Conservation (phyloP, 2,329 filamentous ascomycete species). For the Colletotrichum chrysophilum region DNA sequence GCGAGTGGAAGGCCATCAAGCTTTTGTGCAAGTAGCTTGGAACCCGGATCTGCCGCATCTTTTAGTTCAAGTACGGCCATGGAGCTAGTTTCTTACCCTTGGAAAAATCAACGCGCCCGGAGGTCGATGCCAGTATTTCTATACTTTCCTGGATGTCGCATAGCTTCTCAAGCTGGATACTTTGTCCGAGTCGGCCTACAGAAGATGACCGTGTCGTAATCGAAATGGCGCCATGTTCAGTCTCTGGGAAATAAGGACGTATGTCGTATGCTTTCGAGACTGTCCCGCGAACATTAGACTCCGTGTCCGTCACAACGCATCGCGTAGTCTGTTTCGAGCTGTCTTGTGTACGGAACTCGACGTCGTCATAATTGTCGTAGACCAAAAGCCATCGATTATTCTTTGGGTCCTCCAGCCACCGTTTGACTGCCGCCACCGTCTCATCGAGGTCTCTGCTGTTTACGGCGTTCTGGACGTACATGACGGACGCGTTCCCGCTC, state of each 20-base stretch:
- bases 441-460: constrained; percentile 27
- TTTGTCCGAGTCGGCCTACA: constrained; percentile 33
- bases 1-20: constrained; percentile 52
- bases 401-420: constrained; percentile 36
- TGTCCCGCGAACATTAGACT: background rate
- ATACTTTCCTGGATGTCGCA: constrained; percentile 32
- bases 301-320: rapidly evolving
- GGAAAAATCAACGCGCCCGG: constrained; percentile 23
- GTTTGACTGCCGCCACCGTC: constrained; percentile 34
- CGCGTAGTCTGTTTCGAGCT: background rate
- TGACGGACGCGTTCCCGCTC: constrained; percentile 26
- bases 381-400: constrained; percentile 45
- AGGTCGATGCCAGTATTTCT: constrained; percentile 33
- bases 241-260: constrained; percentile 30
- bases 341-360: constrained; percentile 25
- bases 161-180: constrained; percentile 38
- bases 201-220: constrained; percentile 42
- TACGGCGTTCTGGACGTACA: constrained; percentile 26
- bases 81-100: constrained; percentile 27
- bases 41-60: constrained; percentile 31
- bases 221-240: constrained; percentile 41
- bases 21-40: constrained; percentile 31
- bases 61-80: background rate
- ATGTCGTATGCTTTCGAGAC: constrained; percentile 33
- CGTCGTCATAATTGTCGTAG: constrained; percentile 48